Conservation (phyloP, 140 eudicot genomes). For the Cichorium intybus region DNA sequence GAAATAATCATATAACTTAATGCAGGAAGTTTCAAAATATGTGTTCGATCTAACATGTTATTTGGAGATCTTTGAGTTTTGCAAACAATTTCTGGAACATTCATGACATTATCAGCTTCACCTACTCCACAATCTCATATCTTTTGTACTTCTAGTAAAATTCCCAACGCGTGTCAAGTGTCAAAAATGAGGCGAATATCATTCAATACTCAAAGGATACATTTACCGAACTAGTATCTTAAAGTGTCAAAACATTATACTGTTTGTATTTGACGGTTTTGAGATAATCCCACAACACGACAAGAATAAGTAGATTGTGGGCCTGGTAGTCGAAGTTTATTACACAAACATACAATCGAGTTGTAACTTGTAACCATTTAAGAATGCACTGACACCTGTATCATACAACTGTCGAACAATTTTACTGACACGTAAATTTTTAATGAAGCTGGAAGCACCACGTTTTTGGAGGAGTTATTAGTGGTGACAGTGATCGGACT, state of each 20-base stretch:
- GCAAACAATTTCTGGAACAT: neutral
- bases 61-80: neutral
- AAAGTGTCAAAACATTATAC: constrained; percentile 3
- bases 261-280: neutral
- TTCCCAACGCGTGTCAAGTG: neutral
- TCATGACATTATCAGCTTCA: constrained; percentile 7
- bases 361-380: neutral
- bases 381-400: neutral
- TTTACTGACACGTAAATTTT: neutral
- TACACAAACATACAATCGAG: neutral
- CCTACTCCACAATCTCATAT: neutral
- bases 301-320: neutral
- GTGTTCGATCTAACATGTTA: neutral
- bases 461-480: constrained; percentile 66
- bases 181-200: neutral
- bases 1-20: neutral
- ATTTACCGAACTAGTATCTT: constrained; percentile 2
- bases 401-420: neutral
- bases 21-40: neutral
- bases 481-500: constrained; percentile 50
- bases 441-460: constrained; percentile 66
- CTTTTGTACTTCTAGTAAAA: neutral
- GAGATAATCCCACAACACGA: neutral
- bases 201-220: constrained; percentile 7
- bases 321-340: neutral